Evolutionary conservation across 176 grass and related monocot species (phyloP), one percentile per base, ranked within the genome.

Genomic region (Aegilops sharonensis): DNA sequence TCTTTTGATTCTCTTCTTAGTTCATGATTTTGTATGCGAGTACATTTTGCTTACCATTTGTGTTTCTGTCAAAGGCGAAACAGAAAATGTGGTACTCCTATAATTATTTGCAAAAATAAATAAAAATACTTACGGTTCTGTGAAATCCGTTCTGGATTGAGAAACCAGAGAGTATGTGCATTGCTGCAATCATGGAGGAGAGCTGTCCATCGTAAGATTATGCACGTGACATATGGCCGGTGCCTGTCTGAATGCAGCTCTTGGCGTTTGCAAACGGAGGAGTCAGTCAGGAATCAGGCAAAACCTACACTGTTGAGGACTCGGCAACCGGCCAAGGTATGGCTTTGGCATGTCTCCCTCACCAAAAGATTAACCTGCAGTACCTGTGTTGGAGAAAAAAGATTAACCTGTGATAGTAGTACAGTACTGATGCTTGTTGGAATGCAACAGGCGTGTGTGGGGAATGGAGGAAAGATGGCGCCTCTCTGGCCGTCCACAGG

Each of bases 241-340:
- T 68, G 64, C 29, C 62, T 69, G 72, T 17, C 48, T 32, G 81
- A 24, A 71, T 6, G 62, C 76, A 81, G 50, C 39, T 76, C 15
- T 88, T 85, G 75, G 81, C 72, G 69, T 72, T 77, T 81, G 73
- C 63, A 59, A 13, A 12, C 36, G 34, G 59, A 5, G 52, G 43
- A 30, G 3, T 3, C 42, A 3, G 64, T 76, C 9, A 83, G 48
- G 83, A 85, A 48, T 18, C 42, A 29, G 31, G 18, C 37, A 64
- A 72, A 79, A 83, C 31, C 14, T 72, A 56, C 83, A 50, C 32
- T 47, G 34, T 86, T 72, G 50, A 78, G 36, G 31, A 57, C 18
- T 21, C 54, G 20, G 54, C 54, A 67, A 66, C 84, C 42, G 31
- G 65, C 88, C 65, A 90, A 83, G 59, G 80, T 50, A 69, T 75